A percentile compares a stretch with the other conserved stretches of the same genome.
These are phyloP conservation scores for Geotrichum aggregatum DNA, from an alignment of 1,139 yeast genomes.

Conservation along the genomic window DNA sequence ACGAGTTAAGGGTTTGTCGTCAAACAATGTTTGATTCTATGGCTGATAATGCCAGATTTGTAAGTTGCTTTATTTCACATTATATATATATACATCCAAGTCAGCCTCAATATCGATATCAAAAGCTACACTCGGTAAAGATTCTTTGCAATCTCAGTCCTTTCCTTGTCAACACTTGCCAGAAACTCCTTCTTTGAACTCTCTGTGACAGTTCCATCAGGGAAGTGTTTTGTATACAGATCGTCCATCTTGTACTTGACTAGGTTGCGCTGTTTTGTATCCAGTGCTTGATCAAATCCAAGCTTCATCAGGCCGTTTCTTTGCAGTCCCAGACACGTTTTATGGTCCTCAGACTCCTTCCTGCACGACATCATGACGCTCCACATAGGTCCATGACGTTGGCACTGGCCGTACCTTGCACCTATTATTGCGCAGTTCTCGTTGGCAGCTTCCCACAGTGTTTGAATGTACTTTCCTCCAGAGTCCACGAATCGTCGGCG, in stretches of 20 bases:
- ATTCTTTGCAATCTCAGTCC: constrained; percentile 15
- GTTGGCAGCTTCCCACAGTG: constrained; percentile 21
- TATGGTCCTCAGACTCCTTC: constrained; percentile 16
- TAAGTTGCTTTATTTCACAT: neutral
- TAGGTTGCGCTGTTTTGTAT: constrained; percentile 28
- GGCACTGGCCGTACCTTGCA: constrained; percentile 20
- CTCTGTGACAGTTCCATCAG: constrained; percentile 31
- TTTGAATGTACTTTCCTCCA: constrained; percentile 17
- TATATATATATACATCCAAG: neutral
- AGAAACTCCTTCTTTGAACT: constrained; percentile 25
- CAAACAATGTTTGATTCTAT: neutral
- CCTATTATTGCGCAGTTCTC: constrained; percentile 21
- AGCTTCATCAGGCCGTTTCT: constrained; percentile 35
- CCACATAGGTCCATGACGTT: constrained; percentile 20
- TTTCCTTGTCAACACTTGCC: constrained; percentile 25
- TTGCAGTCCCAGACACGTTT: constrained; percentile 38
- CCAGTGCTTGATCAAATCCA: constrained; percentile 34
- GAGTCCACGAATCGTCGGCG: constrained; percentile 13
- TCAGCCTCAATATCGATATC: no score
- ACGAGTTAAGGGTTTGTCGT: neutral
- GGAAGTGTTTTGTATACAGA: constrained; percentile 33
- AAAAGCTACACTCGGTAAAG: constrained; percentile 12
- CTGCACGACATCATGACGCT: constrained; percentile 18
- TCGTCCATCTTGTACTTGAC: constrained; percentile 39
- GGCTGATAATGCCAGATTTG: no score